Base-by-base conservation (phyloP, 2,329 filamentous ascomycete genomes). In the Acephala macrosclerotiorum region DNA sequence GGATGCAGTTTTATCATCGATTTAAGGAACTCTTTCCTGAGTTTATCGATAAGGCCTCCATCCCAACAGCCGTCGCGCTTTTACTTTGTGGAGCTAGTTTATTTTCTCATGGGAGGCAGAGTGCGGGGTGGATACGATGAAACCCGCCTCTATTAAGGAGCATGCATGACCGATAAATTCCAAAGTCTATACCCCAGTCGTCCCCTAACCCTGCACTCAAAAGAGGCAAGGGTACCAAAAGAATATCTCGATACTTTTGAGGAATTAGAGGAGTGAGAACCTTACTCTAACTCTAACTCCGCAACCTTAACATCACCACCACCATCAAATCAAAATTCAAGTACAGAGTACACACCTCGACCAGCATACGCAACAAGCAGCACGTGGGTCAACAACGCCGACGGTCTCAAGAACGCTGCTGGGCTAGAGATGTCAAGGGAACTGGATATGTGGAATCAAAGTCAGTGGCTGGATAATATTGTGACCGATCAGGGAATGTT, bases 1-100 rank as follows among this genome's bases (percentile, higher is more conserved):
- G 79, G 4, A 69, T 71, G 33, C 73, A 72, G 14, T 81, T 80
- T 66, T 81, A 80, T 58, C 70, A 76, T 4, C 75, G 79, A 14
- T 79, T 80, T 49, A 73, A 78, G 7, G 68, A 77, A 26, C 72
- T 81, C 0, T 58, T 81, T 2, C 65, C 75, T 0, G 75, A 79
- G 12, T 74, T 75, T 60, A 71, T 77, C 16, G 65, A 64, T 20
- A 38, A 65, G 20, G 67, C 75, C 7, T 72, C 64, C 16, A 72
- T 76, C 7, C 70, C 75, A 4, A 76, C 75, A 33, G 65, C 74
- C 2, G 64, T 71, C 8, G 75, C 70, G 0, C 65, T 77, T 2
- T 65, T 77, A 1, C 61, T 77, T 11, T 66, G 75, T 14, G 74
- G 74, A 1, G 70, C 71, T 1, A 73, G 72, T 11, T 71, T 68